Base-by-base conservation (phyloP, 192 early-diverging fungal species). In the Coemansia sp. region DNA sequence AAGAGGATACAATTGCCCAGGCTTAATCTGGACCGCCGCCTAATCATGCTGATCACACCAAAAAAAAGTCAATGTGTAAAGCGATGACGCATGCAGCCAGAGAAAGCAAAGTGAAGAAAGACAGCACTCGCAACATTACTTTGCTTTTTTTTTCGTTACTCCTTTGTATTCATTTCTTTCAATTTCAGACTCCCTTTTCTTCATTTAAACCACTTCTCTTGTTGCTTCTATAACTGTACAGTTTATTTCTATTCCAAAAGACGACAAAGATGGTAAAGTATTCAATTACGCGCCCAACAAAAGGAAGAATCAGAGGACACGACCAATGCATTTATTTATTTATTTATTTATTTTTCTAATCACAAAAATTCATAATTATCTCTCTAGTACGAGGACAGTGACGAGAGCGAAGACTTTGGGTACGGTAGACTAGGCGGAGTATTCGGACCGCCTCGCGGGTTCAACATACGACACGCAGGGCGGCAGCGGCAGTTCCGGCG, bases 401-500 rank as follows among this genome's bases (percentile, higher is more conserved):
- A 45, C 20, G 67, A 42, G 23, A 26, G 48, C 51, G 68, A 79
- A 34, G 72, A 71, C 3, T 75, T 66, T 53, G 66, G 55, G 5
- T 69, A 45, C 37, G 64, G 28, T 30, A 42, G 63, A 8, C 48
- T 49, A 5, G 67, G 72, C 37, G 68, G 68, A 16, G 51, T 61
- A 31, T 67, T 52, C n/a, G 58, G 30, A 5, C 30, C 59, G 23
- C 59, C 56, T 15, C 67, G 23, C 8, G 43, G 51, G 29, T 34
- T 61, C n/a, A 28, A 30, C 3, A 18, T 28, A 39, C 58, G 40
- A 12, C 37, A 64, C 35, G 7, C 42, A 0, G 66, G 67, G 21
- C 66, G 55, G n/a, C 69, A 66, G 29, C 66, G 64, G 7, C 66
- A 72, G 64, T 81, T 81, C 62, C 62, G 57, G 40, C 51, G 56